Percentiles rank a stretch among this genome's conserved stretches.
phyloP scores from a whole-genome alignment of 2,329 filamentous ascomycete genomes.

The Apiospora sp. region DNA sequence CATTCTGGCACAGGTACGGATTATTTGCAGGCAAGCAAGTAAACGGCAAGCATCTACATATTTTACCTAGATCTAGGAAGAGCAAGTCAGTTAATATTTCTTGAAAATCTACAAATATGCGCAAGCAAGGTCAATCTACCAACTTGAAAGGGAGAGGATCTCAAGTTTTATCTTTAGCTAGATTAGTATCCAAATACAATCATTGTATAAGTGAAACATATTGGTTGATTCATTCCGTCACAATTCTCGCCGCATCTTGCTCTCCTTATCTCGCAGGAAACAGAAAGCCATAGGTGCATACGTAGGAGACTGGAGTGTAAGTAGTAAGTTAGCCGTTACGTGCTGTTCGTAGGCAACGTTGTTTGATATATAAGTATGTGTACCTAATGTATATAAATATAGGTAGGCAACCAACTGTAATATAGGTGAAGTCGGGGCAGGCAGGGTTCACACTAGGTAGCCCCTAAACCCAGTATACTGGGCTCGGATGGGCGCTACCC shows the following conservation, averaged over 20 bases:
- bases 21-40: not conserved
- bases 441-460: not conserved
- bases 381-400: not conserved
- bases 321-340: too few relatives aligned
- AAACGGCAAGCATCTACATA: not conserved
- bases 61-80: not conserved
- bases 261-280: not conserved
- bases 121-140: conserved; percentile 22
- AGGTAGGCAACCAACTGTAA: not conserved
- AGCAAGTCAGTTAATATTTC: conserved; percentile 28
- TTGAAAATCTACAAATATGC: conserved; percentile 27
- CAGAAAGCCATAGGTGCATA: too few relatives aligned
- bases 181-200: not conserved
- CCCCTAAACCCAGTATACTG: not conserved
- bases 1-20: not conserved
- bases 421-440: not conserved
- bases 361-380: too few relatives aligned
- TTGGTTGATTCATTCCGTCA: too few relatives aligned
- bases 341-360: too few relatives aligned
- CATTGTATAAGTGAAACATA: not conserved
- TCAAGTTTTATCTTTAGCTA: not conserved
- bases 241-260: not conserved
- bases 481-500: not conserved
- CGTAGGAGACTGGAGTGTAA: not conserved
- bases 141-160: not conserved